Percentiles rank a stretch among this genome's conserved stretches.
Conservation (phyloP, 225 moss, liverwort and hornwort genomes). For the Physcomitrium patens region DNA sequence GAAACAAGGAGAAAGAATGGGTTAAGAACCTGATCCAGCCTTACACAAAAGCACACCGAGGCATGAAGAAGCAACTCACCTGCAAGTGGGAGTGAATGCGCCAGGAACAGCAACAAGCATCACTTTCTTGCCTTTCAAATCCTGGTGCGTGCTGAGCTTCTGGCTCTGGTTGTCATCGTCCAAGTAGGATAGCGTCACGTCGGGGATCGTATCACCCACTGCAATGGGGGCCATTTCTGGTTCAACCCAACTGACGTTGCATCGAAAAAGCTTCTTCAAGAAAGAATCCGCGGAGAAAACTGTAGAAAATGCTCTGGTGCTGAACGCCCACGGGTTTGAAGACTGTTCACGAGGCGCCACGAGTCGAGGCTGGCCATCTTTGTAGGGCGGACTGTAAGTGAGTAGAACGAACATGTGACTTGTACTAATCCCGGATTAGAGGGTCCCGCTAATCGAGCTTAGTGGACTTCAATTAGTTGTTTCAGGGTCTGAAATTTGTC, state of each 20-base stretch:
- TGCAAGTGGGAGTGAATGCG: conserved; percentile 94
- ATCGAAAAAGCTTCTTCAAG: background rate
- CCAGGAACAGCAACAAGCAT: conserved; percentile 87
- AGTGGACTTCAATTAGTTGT: too few relatives aligned
- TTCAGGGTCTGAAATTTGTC: too few relatives aligned
- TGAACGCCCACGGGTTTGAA: too few relatives aligned
- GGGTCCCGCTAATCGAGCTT: too few relatives aligned
- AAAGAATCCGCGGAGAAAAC: too few relatives aligned
- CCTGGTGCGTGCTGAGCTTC: conserved; percentile 39
- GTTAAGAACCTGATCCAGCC: background rate
- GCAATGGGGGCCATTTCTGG: conserved; percentile 72
- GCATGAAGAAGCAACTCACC: conserved; percentile 21
- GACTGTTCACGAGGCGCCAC: too few relatives aligned
- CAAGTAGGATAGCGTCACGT: conserved; percentile 53
- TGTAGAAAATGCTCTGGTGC: too few relatives aligned
- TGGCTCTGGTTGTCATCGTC: conserved; percentile 47
- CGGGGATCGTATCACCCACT: conserved; percentile 76
- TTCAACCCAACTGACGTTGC: background rate
- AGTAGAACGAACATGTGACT: too few relatives aligned
- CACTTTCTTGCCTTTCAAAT: conserved; percentile 78
- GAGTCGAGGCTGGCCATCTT: too few relatives aligned
- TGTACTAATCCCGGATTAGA: too few relatives aligned
- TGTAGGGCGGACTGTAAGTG: too few relatives aligned
- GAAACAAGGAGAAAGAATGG: too few relatives aligned
- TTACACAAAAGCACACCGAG: background rate